These are phyloP conservation scores for Pleurotus tuber-regium DNA, from an alignment of 768 basidiomycete genomes.

Conservation along the genomic window DNA sequence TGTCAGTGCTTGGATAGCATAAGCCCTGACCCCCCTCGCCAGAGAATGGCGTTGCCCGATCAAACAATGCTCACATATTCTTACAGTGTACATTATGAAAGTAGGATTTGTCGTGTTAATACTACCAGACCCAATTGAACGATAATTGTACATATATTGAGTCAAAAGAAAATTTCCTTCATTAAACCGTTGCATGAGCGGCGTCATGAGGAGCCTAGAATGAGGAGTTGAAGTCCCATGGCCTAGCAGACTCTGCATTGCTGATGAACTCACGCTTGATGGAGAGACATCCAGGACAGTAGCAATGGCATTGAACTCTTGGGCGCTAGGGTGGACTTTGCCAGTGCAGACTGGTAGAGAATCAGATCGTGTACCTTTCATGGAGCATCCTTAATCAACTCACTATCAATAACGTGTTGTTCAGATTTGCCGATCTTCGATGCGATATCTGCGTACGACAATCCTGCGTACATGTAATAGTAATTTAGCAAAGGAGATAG, in stretches of 20 bases:
- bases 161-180: constrained; percentile 4
- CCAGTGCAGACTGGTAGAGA: constrained; percentile 50
- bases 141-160: neutral
- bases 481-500: too few species aligned
- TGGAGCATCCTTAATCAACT: too few species aligned
- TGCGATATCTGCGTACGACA: constrained; percentile 50
- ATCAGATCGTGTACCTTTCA: too few species aligned
- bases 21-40: too few species aligned
- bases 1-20: neutral
- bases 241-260: too few species aligned
- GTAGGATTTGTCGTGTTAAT: neutral
- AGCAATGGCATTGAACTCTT: constrained; percentile 43
- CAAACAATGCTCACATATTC: neutral
- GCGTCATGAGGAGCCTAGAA: constrained; percentile 25
- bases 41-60: neutral
- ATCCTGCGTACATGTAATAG: too few species aligned
- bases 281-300: constrained; percentile 35
- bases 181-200: constrained; percentile 29
- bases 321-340: neutral
- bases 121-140: neutral
- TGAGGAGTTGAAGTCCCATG: neutral
- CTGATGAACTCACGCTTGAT: constrained; percentile 26
- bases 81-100: neutral
- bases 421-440: constrained; percentile 35
- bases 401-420: constrained; percentile 55